Evolutionary conservation across 495 filamentous ascomycete genomes (phyloP).

Genomic region (Penicillium desertorum): DNA sequence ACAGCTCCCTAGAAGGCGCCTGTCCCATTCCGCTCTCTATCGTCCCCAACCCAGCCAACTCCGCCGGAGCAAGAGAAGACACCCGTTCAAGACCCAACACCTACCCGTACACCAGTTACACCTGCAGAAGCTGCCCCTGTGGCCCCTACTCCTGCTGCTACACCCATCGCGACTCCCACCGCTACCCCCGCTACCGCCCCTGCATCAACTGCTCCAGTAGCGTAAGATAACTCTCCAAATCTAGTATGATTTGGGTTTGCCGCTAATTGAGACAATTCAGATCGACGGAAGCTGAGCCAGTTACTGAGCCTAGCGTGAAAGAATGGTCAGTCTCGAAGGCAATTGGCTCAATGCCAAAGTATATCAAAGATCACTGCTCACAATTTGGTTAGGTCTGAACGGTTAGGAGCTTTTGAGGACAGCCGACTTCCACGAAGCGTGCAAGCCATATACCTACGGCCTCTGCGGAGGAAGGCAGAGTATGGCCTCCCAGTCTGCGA

Average conservation of each 20-base stretch:
- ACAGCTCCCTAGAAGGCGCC: slow-evolving; percentile 19
- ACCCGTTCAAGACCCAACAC: slow-evolving; percentile 11
- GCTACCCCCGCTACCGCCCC: slow-evolving; percentile 1
- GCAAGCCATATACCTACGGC: slow-evolving; percentile 81
- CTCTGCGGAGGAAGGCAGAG: slow-evolving; percentile 70
- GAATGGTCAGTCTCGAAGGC: slow-evolving; percentile 29
- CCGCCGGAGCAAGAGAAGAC: slow-evolving; percentile 21
- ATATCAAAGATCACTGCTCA: slow-evolving; percentile 14
- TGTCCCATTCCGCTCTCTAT: slow-evolving; percentile 28
- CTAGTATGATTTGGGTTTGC: background rate
- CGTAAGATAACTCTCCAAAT: slow-evolving; percentile 6
- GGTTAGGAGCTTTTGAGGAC: slow-evolving; percentile 36
- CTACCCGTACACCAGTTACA: background rate
- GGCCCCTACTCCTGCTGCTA: background rate
- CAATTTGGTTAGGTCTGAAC: slow-evolving; percentile 34
- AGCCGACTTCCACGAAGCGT: slow-evolving; percentile 69
- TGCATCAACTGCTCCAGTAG: background rate
- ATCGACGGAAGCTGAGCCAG: slow-evolving; percentile 13
- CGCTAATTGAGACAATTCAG: slow-evolving; percentile 15
- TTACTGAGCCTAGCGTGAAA: slow-evolving; percentile 24
- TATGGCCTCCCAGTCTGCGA: slow-evolving; percentile 83
- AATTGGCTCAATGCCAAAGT: background rate
- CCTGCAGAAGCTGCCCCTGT: background rate
- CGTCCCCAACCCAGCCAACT: slow-evolving; percentile 23
- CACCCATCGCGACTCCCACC: background rate